A percentile compares a stretch with the other conserved stretches of the same genome.
Evolutionary conservation across 2,329 filamentous ascomycete species (phyloP).

Genomic region (Botrytis pseudocinerea): DNA sequence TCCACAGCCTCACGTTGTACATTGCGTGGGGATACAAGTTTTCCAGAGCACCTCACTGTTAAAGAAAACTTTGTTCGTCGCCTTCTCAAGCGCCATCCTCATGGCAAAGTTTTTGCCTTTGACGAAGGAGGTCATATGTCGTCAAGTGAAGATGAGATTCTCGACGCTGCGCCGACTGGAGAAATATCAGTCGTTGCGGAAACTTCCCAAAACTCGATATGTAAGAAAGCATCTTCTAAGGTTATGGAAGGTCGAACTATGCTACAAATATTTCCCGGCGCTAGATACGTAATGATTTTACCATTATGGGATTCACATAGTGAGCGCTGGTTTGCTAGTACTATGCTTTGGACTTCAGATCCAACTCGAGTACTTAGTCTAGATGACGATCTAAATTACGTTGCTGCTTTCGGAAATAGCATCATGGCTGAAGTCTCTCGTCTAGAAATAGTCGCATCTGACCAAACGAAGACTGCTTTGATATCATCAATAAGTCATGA

Average conservation of each 20-base stretch:
- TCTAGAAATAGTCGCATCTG: constrained; percentile 50
- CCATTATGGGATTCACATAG: constrained; percentile 50
- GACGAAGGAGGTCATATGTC: constrained; percentile 31
- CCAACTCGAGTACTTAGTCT: constrained; percentile 41
- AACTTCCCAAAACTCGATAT: background rate
- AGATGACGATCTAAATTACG: constrained; percentile 42
- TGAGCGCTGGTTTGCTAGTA: constrained; percentile 48
- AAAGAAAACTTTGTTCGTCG: constrained; percentile 18
- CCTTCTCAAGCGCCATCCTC: constrained; percentile 32
- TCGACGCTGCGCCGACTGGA: background rate
- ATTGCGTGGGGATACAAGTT: constrained; percentile 19
- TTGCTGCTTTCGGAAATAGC: constrained; percentile 47
- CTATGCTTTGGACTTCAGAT: constrained; percentile 50
- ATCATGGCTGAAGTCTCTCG: constrained; percentile 56
- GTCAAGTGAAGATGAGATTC: constrained; percentile 15
- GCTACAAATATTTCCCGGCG: constrained; percentile 42
- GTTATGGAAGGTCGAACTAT: constrained; percentile 15
- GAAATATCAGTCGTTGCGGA: background rate
- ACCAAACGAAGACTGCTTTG: constrained; percentile 55
- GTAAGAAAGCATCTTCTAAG: background rate
- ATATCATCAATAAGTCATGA: constrained; percentile 60
- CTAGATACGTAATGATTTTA: constrained; percentile 49
- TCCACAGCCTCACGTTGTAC: constrained; percentile 29
- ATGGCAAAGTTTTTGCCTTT: constrained; percentile 36
- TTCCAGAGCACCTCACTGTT: constrained; percentile 26